Base-by-base conservation (phyloP, 2,329 filamentous ascomycete species). In the Didymella lethalis region DNA sequence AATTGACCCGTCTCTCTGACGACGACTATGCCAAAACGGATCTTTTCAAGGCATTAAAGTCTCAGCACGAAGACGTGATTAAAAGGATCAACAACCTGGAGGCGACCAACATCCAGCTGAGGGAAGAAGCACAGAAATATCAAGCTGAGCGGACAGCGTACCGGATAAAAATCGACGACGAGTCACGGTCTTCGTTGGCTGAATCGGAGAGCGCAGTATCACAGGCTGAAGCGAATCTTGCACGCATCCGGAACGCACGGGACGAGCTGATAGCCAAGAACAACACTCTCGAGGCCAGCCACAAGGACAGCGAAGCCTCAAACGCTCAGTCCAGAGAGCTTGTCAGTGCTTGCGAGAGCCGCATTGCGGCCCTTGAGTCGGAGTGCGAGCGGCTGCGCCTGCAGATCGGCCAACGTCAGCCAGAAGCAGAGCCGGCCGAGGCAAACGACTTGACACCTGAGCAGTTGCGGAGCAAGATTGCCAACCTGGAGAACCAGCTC, bases 11-110 rank as follows among this genome's bases (percentile, higher is more conserved):
- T 54, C 81, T 93, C 44, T 90, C 91, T 0, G 95, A 99, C 70
- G 95, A 99, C 63, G 95, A 99, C 69, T 98, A 96, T 73, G 89
- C 93, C 40, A 88, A 92, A 57, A 97, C 93, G 4, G 93, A 97
- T 69, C 84, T 97, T 3, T 99, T 97, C 84, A 98, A 97, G 78
- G 88, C 91, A 62, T 85, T 97, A 72, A 96, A 93, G 78, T 86
- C 85, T 25, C 92, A 97, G 70, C 91, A 96, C 69, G 95, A 98
- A 71, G 94, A 98, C 68, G 86, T 96, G 8, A 92, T 97, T 67
- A 94, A 92, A 76, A 89, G 92, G 36, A 88, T 97, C 71, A 99
- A 99, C 75, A 89, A 94, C 68, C 80, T 98, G 14, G 94, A 98
- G 77, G 92, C 92, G 3, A 90, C 89, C 12, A 97, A 97, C 75